Conservation (phyloP, 2,329 filamentous ascomycete genomes). For the Balansia obtecta region DNA sequence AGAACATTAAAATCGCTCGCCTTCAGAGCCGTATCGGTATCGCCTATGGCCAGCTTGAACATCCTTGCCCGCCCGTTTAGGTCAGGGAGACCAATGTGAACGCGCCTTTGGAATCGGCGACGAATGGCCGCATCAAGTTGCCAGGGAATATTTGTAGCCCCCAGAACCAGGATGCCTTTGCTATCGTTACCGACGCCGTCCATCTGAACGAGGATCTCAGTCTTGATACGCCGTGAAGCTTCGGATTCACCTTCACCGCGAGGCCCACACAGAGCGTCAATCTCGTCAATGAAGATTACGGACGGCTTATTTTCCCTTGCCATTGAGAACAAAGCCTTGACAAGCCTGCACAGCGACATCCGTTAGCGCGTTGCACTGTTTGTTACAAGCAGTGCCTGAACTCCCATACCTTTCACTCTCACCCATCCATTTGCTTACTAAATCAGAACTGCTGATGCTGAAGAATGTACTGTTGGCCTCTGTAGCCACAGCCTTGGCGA, state of each 20-base stretch:
- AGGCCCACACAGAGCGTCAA: conserved; percentile 90
- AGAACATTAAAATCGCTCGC: conserved; percentile 68
- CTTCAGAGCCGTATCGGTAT: conserved; percentile 76
- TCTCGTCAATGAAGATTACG: conserved; percentile 98
- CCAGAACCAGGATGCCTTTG: conserved; percentile 84
- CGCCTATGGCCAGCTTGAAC: conserved; percentile 92
- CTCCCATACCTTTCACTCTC: conserved; percentile 75
- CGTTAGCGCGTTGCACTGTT: conserved; percentile 11
- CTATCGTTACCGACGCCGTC: conserved; percentile 96
- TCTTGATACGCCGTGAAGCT: conserved; percentile 95
- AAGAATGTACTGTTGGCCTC: conserved; percentile 99
- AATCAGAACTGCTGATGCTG: conserved; percentile 90
- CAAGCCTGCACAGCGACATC: conserved; percentile 45
- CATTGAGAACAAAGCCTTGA: conserved; percentile 96
- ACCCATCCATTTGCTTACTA: conserved; percentile 99
- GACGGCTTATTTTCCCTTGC: conserved; percentile 95
- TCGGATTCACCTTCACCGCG: conserved; percentile 92
- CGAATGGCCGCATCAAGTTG: conserved; percentile 94
- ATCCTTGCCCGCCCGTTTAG: conserved; percentile 75
- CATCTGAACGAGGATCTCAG: conserved; percentile 97
- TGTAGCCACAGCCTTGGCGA: conserved; percentile 94
- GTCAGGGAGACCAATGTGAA: conserved; percentile 91
- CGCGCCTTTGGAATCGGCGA: conserved; percentile 86
- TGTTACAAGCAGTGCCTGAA: neutral
- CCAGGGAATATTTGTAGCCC: conserved; percentile 98